Percentiles rank a stretch among this genome's conserved stretches.
phyloP scores from a whole-genome alignment of 495 filamentous ascomycete genomes.

The Aspergillus cristatus region DNA sequence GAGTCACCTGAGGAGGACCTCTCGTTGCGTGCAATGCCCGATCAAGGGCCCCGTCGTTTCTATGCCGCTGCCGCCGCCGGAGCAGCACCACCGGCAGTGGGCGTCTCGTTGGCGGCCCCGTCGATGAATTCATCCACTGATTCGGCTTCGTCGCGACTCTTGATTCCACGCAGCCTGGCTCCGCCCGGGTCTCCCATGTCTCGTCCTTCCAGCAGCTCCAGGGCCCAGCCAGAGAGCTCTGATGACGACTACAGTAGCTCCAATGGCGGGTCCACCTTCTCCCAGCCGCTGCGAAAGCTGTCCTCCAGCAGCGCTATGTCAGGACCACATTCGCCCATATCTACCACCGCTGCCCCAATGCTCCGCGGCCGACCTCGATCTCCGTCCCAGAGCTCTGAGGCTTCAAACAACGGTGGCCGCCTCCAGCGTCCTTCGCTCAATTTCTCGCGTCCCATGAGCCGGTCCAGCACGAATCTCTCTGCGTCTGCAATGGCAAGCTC shows the following conservation, averaged over 20 bases:
- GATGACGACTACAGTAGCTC: slow-evolving; percentile 54
- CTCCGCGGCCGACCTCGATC: slow-evolving; percentile 52
- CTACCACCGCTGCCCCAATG: slow-evolving; percentile 36
- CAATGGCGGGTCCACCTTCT: slow-evolving; percentile 43
- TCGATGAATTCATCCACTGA: slow-evolving; percentile 34
- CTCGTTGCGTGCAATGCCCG: slow-evolving; percentile 5
- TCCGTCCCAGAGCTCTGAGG: slow-evolving; percentile 74
- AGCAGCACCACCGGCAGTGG: slow-evolving; percentile 1
- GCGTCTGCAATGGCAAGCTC: slow-evolving; percentile 19
- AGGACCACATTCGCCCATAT: slow-evolving; percentile 53
- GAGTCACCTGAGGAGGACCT: slow-evolving; percentile 41
- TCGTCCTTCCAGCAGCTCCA: slow-evolving; percentile 46
- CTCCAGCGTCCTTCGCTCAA: slow-evolving; percentile 74
- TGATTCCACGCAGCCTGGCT: slow-evolving; percentile 38
- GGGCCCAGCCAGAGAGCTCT: slow-evolving; percentile 50
- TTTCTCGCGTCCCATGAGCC: slow-evolving; percentile 84
- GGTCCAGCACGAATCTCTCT: slow-evolving; percentile 56
- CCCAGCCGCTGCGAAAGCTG: slow-evolving; percentile 46
- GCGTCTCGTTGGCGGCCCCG: slow-evolving; percentile 13
- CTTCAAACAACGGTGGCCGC: slow-evolving; percentile 49
- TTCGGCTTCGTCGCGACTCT: slow-evolving; percentile 33
- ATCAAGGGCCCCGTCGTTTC: slow-evolving; percentile 16
- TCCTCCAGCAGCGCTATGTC: slow-evolving; percentile 59
- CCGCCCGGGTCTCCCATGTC: slow-evolving; percentile 50
- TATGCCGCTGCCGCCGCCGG: slow-evolving; percentile 7